Evolutionary conservation across 1,139 yeast genomes (phyloP).

Genomic region (Candida dubliniensis): DNA sequence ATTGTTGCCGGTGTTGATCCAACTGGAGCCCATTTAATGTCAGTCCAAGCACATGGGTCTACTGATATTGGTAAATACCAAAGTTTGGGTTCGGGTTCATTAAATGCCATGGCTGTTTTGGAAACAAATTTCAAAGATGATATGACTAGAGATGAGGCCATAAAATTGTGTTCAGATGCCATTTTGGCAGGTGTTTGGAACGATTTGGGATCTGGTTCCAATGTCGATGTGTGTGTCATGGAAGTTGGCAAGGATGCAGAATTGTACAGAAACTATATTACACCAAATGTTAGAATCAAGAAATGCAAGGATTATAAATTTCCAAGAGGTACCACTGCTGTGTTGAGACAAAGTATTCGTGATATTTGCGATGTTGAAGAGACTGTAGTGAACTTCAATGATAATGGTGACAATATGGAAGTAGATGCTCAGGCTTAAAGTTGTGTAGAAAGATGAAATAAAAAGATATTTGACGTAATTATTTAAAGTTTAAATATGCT

Average conservation of each 20-base stretch:
- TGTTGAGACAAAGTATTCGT: slow-evolving; percentile 64
- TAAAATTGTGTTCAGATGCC: slow-evolving; percentile 86
- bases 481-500: neutral
- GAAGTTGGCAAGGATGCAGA: slow-evolving; percentile 87
- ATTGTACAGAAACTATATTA: slow-evolving; percentile 79
- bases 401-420: slow-evolving; percentile 62
- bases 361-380: slow-evolving; percentile 73
- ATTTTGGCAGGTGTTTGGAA: slow-evolving; percentile 98
- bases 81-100: slow-evolving; percentile 94
- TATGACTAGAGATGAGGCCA: slow-evolving; percentile 82
- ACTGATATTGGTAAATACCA: slow-evolving; percentile 93
- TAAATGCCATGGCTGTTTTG: slow-evolving; percentile 97
- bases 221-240: slow-evolving; percentile 96
- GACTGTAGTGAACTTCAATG: slow-evolving; percentile 44
- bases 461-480: neutral
- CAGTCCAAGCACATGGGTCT: slow-evolving; percentile 97
- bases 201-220: slow-evolving; percentile 97
- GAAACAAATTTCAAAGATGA: slow-evolving; percentile 84
- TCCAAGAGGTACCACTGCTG: slow-evolving; percentile 88
- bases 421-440: slow-evolving; percentile 52
- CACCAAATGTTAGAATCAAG: slow-evolving; percentile 83
- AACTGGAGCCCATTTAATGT: slow-evolving; percentile 88
- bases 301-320: slow-evolving; percentile 84
- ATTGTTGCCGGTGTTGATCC: slow-evolving; percentile 98
- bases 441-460: neutral